Evolutionary conservation across 1,284 basidiomycete species (phyloP).

Genomic region (Singerocomus inundabilis): DNA sequence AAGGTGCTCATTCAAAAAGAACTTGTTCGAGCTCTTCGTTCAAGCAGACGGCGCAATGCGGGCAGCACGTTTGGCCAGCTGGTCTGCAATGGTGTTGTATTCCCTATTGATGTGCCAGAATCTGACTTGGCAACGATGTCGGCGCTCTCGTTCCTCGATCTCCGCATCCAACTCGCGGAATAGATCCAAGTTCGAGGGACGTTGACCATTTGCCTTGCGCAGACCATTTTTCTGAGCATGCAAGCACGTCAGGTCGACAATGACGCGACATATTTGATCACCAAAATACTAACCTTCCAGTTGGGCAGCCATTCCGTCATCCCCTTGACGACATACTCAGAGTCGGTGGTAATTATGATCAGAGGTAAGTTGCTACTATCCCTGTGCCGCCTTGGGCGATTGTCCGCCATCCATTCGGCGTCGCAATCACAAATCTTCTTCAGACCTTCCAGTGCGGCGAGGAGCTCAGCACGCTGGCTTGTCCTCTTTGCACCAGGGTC

Average conservation of each 20-base stretch:
- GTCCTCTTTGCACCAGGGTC: constrained; percentile 27
- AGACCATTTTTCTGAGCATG: background rate
- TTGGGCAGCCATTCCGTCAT: constrained; percentile 36
- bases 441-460: constrained; percentile 29
- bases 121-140: background rate
- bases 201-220: constrained; percentile 3
- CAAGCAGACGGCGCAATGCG: too few relatives aligned
- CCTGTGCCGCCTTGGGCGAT: too few relatives aligned
- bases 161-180: constrained; percentile 10
- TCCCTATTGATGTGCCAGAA: background rate
- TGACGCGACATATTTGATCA: too few relatives aligned
- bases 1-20: background rate
- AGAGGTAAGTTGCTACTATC: background rate
- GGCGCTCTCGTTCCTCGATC: background rate
- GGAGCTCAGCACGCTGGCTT: constrained; percentile 37
- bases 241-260: background rate
- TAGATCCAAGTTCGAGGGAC: constrained; percentile 14
- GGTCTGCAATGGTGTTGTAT: background rate
- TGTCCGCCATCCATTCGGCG: background rate
- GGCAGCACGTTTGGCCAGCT: background rate
- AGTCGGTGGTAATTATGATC: constrained; percentile 32
- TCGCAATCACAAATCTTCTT: constrained; percentile 2
- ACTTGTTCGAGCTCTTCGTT: background rate
- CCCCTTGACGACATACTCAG: constrained; percentile 38
- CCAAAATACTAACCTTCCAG: constrained; percentile 32